Conservation (phyloP, 768 basidiomycete genomes). For the Naganishia friedmannii region DNA sequence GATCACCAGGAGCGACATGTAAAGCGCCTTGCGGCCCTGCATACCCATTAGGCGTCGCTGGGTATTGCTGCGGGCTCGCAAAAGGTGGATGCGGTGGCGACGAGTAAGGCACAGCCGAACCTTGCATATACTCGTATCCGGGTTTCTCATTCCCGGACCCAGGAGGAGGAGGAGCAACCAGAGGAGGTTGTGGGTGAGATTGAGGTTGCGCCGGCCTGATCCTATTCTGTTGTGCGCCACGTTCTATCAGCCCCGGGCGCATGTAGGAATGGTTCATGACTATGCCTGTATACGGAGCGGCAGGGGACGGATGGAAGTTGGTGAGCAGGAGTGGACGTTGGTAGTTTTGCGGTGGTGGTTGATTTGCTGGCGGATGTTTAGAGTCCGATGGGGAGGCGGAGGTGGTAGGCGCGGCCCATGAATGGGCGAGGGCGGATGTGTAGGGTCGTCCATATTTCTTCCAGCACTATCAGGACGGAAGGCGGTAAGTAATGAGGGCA, state of each 20-base stretch:
- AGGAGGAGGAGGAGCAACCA: no score
- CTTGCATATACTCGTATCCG: background rate
- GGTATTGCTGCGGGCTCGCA: background rate
- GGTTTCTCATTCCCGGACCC: background rate
- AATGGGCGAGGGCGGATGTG: conserved; percentile 27
- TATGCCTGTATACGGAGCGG: background rate
- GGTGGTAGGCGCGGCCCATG: background rate
- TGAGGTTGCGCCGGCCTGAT: background rate
- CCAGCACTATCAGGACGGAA: conserved; percentile 16
- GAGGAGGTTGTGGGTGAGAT: background rate
- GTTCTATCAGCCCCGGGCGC: conserved; percentile 6
- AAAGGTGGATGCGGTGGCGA: background rate
- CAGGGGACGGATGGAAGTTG: conserved; percentile 4
- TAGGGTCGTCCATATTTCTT: conserved; percentile 17
- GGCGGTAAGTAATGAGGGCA: background rate
- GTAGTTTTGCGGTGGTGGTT: conserved; percentile 5
- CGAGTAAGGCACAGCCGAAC: background rate
- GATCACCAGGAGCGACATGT: conserved; percentile 20
- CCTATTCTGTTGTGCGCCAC: conserved; percentile 5
- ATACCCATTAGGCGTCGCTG: background rate
- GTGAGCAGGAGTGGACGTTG: conserved; percentile 16
- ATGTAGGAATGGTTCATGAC: background rate
- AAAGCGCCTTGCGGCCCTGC: background rate
- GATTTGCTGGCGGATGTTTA: no score
- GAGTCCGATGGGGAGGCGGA: background rate